Conservation (phyloP, 2,329 filamentous ascomycete genomes). For the Mollisia scopiformis region DNA sequence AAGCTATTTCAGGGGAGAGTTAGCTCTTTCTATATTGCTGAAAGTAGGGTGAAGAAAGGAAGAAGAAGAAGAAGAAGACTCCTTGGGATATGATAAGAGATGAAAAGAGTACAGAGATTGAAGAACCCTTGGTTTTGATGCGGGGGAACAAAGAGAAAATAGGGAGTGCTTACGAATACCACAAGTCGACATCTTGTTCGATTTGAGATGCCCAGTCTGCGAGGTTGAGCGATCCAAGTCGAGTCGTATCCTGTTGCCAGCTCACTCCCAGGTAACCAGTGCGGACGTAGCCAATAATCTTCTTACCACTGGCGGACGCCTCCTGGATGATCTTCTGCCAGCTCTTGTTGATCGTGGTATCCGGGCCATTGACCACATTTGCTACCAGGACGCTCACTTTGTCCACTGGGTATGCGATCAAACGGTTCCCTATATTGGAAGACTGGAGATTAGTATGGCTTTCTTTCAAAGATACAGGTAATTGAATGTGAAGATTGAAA, state of each 20-base stretch:
- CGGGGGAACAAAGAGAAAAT: too few species aligned
- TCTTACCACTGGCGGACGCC: constrained; percentile 8
- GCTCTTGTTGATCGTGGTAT: constrained; percentile 2
- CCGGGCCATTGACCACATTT: constrained; percentile 18
- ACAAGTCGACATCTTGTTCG: constrained; percentile 30
- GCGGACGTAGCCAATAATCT: constrained; percentile 15
- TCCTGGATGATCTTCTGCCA: constrained; percentile 16
- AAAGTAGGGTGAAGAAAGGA: too few species aligned
- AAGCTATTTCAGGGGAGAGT: too few species aligned
- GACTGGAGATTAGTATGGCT: too few species aligned
- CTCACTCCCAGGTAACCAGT: constrained; percentile 18
- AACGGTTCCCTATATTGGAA: too few species aligned
- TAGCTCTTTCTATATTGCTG: too few species aligned
- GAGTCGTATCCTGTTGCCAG: constrained; percentile 18
- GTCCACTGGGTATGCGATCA: constrained; percentile 3
- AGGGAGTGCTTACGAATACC: constrained; percentile 19
- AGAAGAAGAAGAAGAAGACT: too few species aligned
- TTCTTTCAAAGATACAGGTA: too few species aligned
- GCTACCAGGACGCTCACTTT: constrained; percentile 12
- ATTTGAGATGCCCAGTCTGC: constrained; percentile 33
- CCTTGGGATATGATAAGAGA: too few species aligned
- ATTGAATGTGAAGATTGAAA: too few species aligned
- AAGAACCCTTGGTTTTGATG: too few species aligned
- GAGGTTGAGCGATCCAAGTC: constrained; percentile 24
- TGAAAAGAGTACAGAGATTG: too few species aligned